Base-by-base conservation (phyloP, 495 filamentous ascomycete species). In the Aspergillus steynii region DNA sequence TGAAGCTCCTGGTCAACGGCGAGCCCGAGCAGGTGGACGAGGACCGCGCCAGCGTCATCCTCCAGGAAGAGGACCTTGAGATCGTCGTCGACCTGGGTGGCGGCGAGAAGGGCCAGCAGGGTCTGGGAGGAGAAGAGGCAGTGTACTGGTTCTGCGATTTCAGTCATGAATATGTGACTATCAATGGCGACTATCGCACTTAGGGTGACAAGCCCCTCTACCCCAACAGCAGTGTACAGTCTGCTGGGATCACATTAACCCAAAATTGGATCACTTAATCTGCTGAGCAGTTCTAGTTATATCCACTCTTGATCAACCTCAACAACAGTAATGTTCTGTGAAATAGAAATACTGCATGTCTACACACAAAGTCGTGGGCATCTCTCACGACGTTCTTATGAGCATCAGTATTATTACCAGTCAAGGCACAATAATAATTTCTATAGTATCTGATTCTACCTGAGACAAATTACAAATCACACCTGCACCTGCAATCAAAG, bases 141-240 rank as follows among this genome's bases (percentile, higher is more conserved):
- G 86, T 87, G 9, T 93, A 92, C 74, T 98, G 92, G 89, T 97
- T 94, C 64, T 98, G 95, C 74, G 95, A 98, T 78, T 96, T 96
- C 75, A 97, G 92, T 75, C 95, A 97, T 73, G 95, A 98, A 78
- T 99, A 95, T 80, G 92, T 89, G 47, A 96, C 92, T 42, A 96
- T 96, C 69, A 96, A 96, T 74, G 92, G 90, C 51, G 92, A 96
- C 74, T 96, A 96, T 77, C 78, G 92, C 63, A 95, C 91, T 59
- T 94, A 47, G 50, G n/a, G 29, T 48, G 4, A 1, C 9, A 32
- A 5, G 20, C 14, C 6, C 5, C 1, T 50, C 2, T 4, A 4
- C n/a, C 8, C 3, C 8, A 26, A 4, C 12, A 14, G 8, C 15
- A 53, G 51, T 0, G 20, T 10, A 29, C 5, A 53, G 1, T 10